Evolutionary conservation across 805 yeast species (phyloP).

Genomic region (Crinitomyces ghanaensis): DNA sequence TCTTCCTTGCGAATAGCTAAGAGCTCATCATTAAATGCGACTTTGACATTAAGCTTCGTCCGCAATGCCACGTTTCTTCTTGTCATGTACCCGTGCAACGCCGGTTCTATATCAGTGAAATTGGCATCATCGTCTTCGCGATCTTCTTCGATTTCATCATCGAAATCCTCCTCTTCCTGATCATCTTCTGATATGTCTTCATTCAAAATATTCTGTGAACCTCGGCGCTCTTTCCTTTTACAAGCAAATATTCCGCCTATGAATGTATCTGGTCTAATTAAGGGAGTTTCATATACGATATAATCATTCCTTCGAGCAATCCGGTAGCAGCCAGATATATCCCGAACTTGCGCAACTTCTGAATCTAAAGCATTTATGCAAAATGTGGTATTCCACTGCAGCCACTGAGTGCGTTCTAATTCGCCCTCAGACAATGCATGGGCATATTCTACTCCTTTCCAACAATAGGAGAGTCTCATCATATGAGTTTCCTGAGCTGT

Average conservation of each 20-base stretch:
- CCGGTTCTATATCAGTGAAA: too few relatives aligned
- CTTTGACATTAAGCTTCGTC: conserved; percentile 9
- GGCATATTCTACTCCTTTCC: conserved; percentile 9
- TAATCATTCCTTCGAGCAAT: conserved; percentile 46
- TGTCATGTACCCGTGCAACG: too few relatives aligned
- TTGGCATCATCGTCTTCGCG: conserved; percentile 1
- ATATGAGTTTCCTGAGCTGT: neutral
- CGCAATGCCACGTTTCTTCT: conserved; percentile 1
- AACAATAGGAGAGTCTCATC: conserved; percentile 9
- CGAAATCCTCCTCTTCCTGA: too few relatives aligned
- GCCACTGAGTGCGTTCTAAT: conserved; percentile 1
- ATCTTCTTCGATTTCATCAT: too few relatives aligned
- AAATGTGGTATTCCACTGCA: conserved; percentile 10
- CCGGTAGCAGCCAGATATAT: conserved; percentile 34
- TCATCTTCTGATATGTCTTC: too few relatives aligned
- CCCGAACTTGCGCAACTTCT: neutral
- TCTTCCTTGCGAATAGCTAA: too few relatives aligned
- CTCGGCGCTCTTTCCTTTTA: conserved; percentile 23
- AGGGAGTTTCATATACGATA: conserved; percentile 37
- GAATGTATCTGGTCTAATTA: conserved; percentile 48
- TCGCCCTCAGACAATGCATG: conserved; percentile 2
- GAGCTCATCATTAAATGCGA: too few relatives aligned
- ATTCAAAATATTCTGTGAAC: too few relatives aligned
- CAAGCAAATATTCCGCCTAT: conserved; percentile 54
- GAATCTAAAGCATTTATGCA: conserved; percentile 7